phyloP scores from a whole-genome alignment of 495 filamentous ascomycete species.

The Parmelia sp. region DNA sequence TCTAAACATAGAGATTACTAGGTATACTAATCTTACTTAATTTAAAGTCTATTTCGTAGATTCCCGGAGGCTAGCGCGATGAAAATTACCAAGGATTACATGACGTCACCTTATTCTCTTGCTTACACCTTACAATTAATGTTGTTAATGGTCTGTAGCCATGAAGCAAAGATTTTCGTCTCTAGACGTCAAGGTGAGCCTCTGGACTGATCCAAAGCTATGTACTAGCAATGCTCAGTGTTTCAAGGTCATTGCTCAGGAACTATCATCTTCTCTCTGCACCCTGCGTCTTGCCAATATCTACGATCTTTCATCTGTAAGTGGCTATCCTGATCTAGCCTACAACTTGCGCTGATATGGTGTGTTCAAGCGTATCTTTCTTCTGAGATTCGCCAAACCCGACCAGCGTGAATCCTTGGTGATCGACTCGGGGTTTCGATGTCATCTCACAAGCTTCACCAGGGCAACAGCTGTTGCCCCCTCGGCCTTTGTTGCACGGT shows the following conservation, averaged over 20 bases:
- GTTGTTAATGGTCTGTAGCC: neutral
- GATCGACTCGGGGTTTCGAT: conserved; percentile 92
- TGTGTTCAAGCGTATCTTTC: conserved; percentile 67
- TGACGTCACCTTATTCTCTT: too few species aligned
- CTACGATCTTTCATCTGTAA: conserved; percentile 84
- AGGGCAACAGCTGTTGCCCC: conserved; percentile 77
- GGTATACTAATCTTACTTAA: too few species aligned
- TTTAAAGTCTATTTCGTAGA: too few species aligned
- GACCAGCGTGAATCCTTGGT: conserved; percentile 79
- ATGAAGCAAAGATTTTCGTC: conserved; percentile 99
- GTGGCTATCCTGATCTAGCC: conserved; percentile 13
- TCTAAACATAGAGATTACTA: too few species aligned
- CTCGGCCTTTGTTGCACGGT: conserved; percentile 69
- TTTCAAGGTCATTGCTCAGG: conserved; percentile 78
- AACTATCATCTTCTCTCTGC: conserved; percentile 69
- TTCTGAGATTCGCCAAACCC: conserved; percentile 86
- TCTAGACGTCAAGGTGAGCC: conserved; percentile 70
- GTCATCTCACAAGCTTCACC: conserved; percentile 84
- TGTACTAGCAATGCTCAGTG: conserved; percentile 5
- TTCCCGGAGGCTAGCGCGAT: too few species aligned
- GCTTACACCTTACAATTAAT: too few species aligned
- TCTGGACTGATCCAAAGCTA: neutral
- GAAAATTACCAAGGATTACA: too few species aligned
- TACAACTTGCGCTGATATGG: neutral
- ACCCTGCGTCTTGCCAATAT: conserved; percentile 82